Percentiles rank a stretch among this genome's conserved stretches.
Conservation (phyloP, 805 yeast genomes). For the Myxozyma sirexii region DNA sequence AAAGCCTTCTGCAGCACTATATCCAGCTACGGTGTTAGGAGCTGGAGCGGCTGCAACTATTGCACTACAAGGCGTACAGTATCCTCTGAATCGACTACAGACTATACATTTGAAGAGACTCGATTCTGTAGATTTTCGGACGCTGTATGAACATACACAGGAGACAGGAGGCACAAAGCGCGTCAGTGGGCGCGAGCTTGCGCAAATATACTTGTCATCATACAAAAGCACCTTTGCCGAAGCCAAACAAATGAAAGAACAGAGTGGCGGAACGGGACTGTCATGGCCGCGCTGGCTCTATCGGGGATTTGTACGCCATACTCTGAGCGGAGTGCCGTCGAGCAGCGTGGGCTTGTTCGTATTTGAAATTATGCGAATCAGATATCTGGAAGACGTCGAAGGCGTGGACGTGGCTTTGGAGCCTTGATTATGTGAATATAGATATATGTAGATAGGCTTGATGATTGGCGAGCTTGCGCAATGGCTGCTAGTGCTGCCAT, state of each 20-base stretch:
- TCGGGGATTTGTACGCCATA: conserved; percentile 73
- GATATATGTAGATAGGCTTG: background rate
- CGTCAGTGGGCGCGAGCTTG: background rate
- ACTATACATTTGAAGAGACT: conserved; percentile 75
- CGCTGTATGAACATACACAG: conserved; percentile 30
- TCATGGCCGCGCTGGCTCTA: conserved; percentile 56
- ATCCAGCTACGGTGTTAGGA: conserved; percentile 67
- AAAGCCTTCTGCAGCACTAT: conserved; percentile 43
- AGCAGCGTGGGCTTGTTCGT: conserved; percentile 84
- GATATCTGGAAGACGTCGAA: conserved; percentile 21
- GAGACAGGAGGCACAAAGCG: background rate
- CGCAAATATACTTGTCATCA: conserved; percentile 62
- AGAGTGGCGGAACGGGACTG: background rate
- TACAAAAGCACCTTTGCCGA: conserved; percentile 75
- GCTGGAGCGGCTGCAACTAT: conserved; percentile 91
- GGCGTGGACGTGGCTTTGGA: background rate
- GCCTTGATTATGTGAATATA: background rate
- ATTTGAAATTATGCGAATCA: conserved; percentile 71
- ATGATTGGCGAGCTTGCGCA: background rate
- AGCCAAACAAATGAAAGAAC: conserved; percentile 47
- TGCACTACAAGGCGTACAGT: conserved; percentile 74
- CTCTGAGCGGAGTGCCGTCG: conserved; percentile 79
- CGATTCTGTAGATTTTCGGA: conserved; percentile 74
- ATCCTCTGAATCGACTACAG: conserved; percentile 80
- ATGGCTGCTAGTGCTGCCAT: background rate